phyloP scores from a whole-genome alignment of 352 stramenopile genomes.

The Globisporangium solare region DNA sequence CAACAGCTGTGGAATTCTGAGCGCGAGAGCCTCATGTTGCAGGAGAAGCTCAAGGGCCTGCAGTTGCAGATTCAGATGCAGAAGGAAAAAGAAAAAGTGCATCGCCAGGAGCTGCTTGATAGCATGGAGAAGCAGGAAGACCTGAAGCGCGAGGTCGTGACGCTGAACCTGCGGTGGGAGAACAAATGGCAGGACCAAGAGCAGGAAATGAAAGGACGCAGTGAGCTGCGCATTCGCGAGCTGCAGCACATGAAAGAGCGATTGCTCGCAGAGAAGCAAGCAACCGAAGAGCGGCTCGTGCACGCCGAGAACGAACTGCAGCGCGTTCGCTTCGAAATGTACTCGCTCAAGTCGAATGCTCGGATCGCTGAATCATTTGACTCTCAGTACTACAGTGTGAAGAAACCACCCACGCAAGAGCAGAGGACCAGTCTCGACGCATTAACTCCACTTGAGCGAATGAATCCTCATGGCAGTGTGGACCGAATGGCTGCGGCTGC shows the following conservation, averaged over 20 bases:
- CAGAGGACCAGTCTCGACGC: not conserved
- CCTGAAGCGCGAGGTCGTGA: conserved; percentile 54
- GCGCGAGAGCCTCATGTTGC: conserved; percentile 32
- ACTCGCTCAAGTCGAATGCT: conserved; percentile 34
- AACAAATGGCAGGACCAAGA: conserved; percentile 66
- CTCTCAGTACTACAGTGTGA: conserved; percentile 15
- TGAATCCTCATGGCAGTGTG: conserved; percentile 1
- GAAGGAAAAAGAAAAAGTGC: conserved; percentile 59
- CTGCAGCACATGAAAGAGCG: conserved; percentile 53
- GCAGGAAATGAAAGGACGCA: conserved; percentile 36
- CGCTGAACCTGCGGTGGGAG: conserved; percentile 61
- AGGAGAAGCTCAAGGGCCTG: conserved; percentile 50
- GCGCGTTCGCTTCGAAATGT: conserved; percentile 45
- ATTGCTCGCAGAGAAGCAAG: conserved; percentile 51
- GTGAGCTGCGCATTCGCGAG: conserved; percentile 49
- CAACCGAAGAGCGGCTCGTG: conserved; percentile 44
- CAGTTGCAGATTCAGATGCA: conserved; percentile 37
- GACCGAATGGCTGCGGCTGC: conserved; percentile 17
- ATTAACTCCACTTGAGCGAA: conserved; percentile 12
- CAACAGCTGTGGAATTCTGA: conserved; percentile 48
- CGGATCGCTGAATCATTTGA: conserved; percentile 49
- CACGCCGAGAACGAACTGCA: conserved; percentile 64
- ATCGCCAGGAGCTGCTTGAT: conserved; percentile 49
- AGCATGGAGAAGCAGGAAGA: conserved; percentile 57
- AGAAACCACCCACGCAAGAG: not conserved